Evolutionary conservation across 169 alveolate species (phyloP), one percentile per base, ranked within the genome.

Genomic region (Cryptosporidium xiaoi): DNA sequence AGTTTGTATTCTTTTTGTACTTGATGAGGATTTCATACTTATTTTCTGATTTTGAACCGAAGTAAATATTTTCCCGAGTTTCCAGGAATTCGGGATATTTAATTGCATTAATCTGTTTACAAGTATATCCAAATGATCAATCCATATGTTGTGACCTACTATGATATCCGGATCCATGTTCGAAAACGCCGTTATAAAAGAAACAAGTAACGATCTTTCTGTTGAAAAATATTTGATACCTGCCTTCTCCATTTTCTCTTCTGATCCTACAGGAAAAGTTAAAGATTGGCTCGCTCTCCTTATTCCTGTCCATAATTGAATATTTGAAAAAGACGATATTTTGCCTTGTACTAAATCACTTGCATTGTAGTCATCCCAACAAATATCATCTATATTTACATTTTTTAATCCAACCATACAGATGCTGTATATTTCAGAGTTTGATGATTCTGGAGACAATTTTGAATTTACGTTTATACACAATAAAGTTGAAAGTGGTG

Each of bases 131-230:
- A 87, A 31, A 10, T 82, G 89, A 62, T 83, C 84, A 40, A 71
- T 87, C 82, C 87, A 58, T 20, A 90, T 56, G 66, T 91, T 93
- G 65, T 92, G 95, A 27, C 94, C 91, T 1, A 92, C 90, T 46
- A 92, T 71, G 13, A 92, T 71, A 36, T 92, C 95, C 12, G 95
- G 95, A 62, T 92, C 95, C 3, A 90, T 53, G 13, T 50, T 71
- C 1, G 85, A 71, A 48, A 68, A 71, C 20, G 65, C 29, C 0
- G 64, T 44, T 29, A 62, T 36, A 67, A 84, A 71, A 33, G 85
- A 40, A n/a, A 83, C 34, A 15, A 68, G 44, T 48, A 77, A 50
- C 15, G 87, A 77, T 24, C 71, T 77, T 24, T 77, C 87, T 12
- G 71, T 60, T 20, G 87, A 77, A 31, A 60, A 77, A 48, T 77